Percentiles rank a stretch among this genome's conserved stretches.
These are phyloP conservation scores for Articulospora tetracladia DNA, from an alignment of 495 filamentous ascomycete genomes.

Conservation along the genomic window DNA sequence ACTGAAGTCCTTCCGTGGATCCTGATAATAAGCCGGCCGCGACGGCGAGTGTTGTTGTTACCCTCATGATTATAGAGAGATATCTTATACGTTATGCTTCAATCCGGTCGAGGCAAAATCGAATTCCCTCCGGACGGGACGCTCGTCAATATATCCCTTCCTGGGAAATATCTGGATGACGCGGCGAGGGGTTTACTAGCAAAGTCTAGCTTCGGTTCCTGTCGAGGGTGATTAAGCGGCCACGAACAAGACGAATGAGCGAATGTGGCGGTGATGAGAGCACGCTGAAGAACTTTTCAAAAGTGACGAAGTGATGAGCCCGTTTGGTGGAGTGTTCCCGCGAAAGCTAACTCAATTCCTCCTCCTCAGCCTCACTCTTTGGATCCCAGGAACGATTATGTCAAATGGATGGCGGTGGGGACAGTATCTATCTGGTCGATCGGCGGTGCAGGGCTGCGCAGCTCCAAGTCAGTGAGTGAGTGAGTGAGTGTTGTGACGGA, in stretches of 20 bases:
- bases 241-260: background rate
- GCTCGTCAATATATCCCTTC: background rate
- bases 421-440: background rate
- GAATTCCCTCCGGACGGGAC: background rate
- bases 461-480: too few species aligned
- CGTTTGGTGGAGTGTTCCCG: background rate
- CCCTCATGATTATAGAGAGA: constrained; percentile 21
- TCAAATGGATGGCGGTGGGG: background rate
- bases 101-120: background rate
- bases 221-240: background rate
- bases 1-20: constrained; percentile 16
- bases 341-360: background rate
- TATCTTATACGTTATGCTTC: too few species aligned
- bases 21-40: constrained; percentile 16
- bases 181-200: background rate
- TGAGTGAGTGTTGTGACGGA: too few species aligned
- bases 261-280: background rate
- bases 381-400: background rate
- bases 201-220: background rate
- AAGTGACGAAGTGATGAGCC: background rate
- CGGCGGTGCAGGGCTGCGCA: background rate
- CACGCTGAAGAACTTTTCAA: background rate
- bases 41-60: constrained; percentile 13
- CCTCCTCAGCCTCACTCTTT: background rate
- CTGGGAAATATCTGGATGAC: background rate